A percentile compares a stretch with the other conserved stretches of the same genome.
These are phyloP conservation scores for Diplodia corticola DNA, from an alignment of 2,329 filamentous ascomycete genomes.

Conservation along the genomic window DNA sequence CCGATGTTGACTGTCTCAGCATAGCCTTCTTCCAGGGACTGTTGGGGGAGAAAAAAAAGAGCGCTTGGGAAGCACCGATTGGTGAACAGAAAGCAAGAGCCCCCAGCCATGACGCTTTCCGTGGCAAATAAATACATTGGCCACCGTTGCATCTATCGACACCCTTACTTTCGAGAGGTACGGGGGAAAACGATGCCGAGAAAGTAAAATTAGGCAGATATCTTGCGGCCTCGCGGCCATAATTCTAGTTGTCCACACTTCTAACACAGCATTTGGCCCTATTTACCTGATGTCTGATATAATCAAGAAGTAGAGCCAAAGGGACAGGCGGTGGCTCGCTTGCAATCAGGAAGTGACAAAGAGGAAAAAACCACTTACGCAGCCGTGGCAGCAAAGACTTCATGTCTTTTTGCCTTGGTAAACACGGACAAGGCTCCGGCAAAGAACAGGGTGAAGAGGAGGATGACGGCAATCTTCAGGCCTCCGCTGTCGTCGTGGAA, in stretches of 20 bases:
- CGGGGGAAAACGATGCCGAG: not conserved
- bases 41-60: not conserved
- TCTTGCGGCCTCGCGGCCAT: not conserved
- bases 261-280: not conserved
- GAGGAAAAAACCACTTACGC: slow-evolving; percentile 26
- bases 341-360: not conserved
- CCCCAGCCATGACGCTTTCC: not conserved
- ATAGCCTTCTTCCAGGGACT: not conserved
- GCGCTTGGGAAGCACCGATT: not conserved
- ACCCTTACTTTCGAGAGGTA: not conserved
- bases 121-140: not conserved
- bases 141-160: not conserved
- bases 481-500: slow-evolving; percentile 22
- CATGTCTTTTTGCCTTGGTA: slow-evolving; percentile 28
- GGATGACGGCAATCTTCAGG: slow-evolving; percentile 26
- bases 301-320: not conserved
- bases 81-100: not conserved
- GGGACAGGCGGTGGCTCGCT: not conserved
- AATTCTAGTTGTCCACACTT: not conserved
- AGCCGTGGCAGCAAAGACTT: slow-evolving; percentile 31
- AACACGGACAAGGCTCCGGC: slow-evolving; percentile 26
- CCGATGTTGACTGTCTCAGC: not conserved
- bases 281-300: not conserved
- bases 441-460: slow-evolving; percentile 28
- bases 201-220: not conserved